phyloP scores from a whole-genome alignment of 129 eudicot genomes.

The Ambrosia trifida region DNA sequence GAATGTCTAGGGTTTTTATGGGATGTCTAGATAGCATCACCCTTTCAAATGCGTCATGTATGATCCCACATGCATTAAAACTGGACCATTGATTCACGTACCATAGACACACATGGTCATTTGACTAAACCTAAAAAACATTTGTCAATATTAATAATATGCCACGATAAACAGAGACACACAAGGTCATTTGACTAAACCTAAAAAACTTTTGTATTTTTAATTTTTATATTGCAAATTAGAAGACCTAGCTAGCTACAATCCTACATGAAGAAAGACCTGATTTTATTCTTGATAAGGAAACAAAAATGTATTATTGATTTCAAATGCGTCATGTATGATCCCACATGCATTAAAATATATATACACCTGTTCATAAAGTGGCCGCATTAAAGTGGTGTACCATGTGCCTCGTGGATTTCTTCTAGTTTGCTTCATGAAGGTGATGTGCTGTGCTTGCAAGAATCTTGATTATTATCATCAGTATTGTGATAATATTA shows the following conservation, averaged over 20 bases:
- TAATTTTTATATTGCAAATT: not conserved
- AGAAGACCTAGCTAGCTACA: not conserved
- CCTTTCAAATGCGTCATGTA: too few relatives aligned
- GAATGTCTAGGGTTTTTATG: too few relatives aligned
- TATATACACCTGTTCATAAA: slow-evolving; percentile 25
- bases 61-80: too few relatives aligned
- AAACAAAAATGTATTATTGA: not conserved
- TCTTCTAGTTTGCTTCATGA: slow-evolving; percentile 20
- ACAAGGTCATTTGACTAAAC: too few relatives aligned
- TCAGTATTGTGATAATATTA: not conserved
- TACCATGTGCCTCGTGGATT: slow-evolving; percentile 40
- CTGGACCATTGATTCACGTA: too few relatives aligned
- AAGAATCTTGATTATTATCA: slow-evolving; percentile 16
- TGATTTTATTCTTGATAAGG: slow-evolving; percentile 10
- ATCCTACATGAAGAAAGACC: not conserved
- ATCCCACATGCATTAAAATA: slow-evolving; percentile 34
- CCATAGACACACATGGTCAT: too few relatives aligned
- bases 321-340: slow-evolving; percentile 28
- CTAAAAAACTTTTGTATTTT: not conserved
- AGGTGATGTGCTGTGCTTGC: slow-evolving; percentile 11
- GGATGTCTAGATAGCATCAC: too few relatives aligned
- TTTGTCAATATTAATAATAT: too few relatives aligned
- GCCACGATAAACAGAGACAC: too few relatives aligned
- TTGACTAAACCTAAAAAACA: too few relatives aligned
- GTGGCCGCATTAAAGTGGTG: slow-evolving; percentile 32